Base-by-base conservation (phyloP, 257 asterid genomes). In the Ehretia macrophylla region DNA sequence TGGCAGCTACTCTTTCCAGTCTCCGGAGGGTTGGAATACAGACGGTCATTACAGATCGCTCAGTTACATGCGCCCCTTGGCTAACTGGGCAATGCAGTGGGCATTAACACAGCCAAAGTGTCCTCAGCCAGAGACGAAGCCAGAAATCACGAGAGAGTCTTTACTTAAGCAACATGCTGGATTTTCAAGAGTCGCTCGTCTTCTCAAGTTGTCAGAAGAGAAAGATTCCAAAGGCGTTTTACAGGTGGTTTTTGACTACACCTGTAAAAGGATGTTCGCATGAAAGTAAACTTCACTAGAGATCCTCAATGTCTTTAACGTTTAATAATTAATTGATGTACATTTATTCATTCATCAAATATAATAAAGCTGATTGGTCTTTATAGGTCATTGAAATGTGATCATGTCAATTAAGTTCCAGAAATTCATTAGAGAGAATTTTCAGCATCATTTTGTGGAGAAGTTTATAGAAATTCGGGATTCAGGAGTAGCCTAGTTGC, bases 81-180 rank as follows among this genome's bases (percentile, higher is more conserved):
- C 92, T 17, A 93, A 89, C 58, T 93, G 99, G 97, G 96, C 97
- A 14, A 93, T 93, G 97, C 99, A 93, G 57, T 93, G 97, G 96
- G 96, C 97, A 18, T 68, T 93, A 54, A 77, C 84, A 11, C 81
- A 71, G 49, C 83, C 79, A 3, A 77, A 69, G 56, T 40, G 55
- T 55, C 64, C 83, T 20, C 75, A 65, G 45, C 75, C 63, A 40
- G 78, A 85, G 50, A 46, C 0, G 65, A 78, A 66, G 71, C 77
- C 77, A 20, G 85, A 79, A 23, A 68, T 89, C 21, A 74, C 48
- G 5, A 83, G 75, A 73, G 95, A 77, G 58, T 58, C 88, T 22
- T 79, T 89, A 59, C 17, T 77, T 8, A 85, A 76, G 59, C 86
- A 89, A 72, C 97, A 89, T 46, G 65, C 71, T 52, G 99, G 94